Percentiles rank a stretch among this genome's conserved stretches.
Conservation (phyloP, 768 basidiomycete genomes). For the Boletellus ananas region DNA sequence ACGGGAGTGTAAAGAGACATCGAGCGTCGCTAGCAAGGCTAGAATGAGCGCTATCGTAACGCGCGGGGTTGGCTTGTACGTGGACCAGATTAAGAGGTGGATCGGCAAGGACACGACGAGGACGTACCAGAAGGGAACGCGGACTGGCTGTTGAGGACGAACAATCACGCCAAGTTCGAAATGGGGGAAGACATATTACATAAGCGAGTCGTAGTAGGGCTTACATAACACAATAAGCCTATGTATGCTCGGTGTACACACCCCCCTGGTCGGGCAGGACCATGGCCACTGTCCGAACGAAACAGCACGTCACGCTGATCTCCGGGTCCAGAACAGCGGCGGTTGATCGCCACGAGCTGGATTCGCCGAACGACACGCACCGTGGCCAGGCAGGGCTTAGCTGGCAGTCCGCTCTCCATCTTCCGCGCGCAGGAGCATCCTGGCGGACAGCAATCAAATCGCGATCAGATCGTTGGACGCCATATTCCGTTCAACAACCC, state of each 20-base stretch:
- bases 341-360: conserved; percentile 17
- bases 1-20: conserved; percentile 37
- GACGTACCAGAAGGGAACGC: conserved; percentile 5
- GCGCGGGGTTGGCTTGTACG: neutral
- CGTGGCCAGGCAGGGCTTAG: conserved; percentile 2
- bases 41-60: neutral
- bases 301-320: conserved; percentile 9
- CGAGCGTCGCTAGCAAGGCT: neutral
- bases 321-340: conserved; percentile 10
- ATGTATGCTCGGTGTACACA: neutral
- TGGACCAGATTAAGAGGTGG: neutral
- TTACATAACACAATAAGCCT: conserved; percentile 11
- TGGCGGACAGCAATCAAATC: conserved; percentile 10
- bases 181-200: conserved; percentile 7
- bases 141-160: neutral
- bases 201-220: neutral
- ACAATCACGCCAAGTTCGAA: neutral
- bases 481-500: conserved; percentile 9
- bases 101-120: neutral
- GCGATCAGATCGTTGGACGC: conserved; percentile 26
- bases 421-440: neutral
- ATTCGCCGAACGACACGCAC: conserved; percentile 19
- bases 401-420: conserved; percentile 12
- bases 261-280: neutral
- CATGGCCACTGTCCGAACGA: neutral